phyloP scores from a whole-genome alignment of 2,329 filamentous ascomycete genomes.

The Neonectria faginata region DNA sequence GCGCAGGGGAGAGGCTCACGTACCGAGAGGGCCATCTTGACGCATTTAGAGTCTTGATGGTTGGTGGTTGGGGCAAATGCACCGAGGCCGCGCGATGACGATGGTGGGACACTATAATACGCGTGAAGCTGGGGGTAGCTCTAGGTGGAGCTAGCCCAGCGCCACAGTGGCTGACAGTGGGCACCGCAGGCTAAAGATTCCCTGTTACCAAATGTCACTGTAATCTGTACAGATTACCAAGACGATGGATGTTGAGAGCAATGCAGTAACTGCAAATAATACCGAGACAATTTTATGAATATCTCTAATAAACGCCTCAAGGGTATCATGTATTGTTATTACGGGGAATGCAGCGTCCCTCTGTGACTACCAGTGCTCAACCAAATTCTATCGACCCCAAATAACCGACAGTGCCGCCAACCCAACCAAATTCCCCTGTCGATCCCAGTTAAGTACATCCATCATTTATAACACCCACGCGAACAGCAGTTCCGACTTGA shows the following conservation, averaged over 20 bases:
- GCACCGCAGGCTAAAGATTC: neutral
- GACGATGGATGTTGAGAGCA: too few relatives aligned
- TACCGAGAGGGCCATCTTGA: conserved; percentile 53
- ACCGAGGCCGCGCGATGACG: conserved; percentile 47
- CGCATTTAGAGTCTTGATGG: conserved; percentile 42
- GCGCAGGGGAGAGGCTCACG: conserved; percentile 18
- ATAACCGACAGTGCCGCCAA: conserved; percentile 29
- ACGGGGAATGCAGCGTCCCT: conserved; percentile 34
- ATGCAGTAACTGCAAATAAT: neutral
- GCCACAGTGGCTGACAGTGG: conserved; percentile 44
- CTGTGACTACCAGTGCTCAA: conserved; percentile 37
- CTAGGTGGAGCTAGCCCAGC: conserved; percentile 37
- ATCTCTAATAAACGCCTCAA: conserved; percentile 25
- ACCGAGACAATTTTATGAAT: neutral
- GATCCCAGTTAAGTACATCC: conserved; percentile 35
- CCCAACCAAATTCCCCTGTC: conserved; percentile 18
- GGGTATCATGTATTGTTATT: conserved; percentile 49
- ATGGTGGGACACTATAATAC: conserved; percentile 43
- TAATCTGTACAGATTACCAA: too few relatives aligned
- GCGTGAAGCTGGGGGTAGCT: conserved; percentile 39
- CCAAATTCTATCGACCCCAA: conserved; percentile 38
- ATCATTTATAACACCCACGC: conserved; percentile 31
- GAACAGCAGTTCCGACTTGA: conserved; percentile 30
- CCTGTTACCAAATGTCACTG: too few relatives aligned
- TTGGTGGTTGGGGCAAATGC: conserved; percentile 34